A percentile compares a stretch with the other conserved stretches of the same genome.
These are phyloP conservation scores for Mycena kentingensis DNA, from an alignment of 768 basidiomycete species.

Conservation along the genomic window DNA sequence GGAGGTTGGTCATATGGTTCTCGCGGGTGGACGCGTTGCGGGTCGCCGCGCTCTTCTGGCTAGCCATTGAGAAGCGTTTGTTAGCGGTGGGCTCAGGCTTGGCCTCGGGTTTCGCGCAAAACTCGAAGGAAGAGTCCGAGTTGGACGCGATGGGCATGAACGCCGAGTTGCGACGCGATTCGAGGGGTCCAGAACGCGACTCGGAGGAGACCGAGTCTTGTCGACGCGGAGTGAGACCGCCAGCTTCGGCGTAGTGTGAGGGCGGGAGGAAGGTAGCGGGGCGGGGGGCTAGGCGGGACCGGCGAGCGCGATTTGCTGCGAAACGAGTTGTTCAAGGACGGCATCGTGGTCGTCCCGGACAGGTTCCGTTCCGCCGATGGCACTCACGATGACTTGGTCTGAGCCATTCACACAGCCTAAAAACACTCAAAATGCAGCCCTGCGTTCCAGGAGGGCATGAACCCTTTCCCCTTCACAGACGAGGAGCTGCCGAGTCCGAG, in stretches of 20 bases:
- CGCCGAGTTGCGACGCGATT: conserved; percentile 19
- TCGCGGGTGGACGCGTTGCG: conserved; percentile 29
- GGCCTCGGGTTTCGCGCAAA: conserved; percentile 12
- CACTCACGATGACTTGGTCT: too few species aligned
- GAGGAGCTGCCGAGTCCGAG: too few species aligned
- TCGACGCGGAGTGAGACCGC: conserved; percentile 33
- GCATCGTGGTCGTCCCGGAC: conserved; percentile 3
- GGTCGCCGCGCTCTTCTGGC: conserved; percentile 11
- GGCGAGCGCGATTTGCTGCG: conserved; percentile 47
- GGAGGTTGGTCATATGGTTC: conserved; percentile 54
- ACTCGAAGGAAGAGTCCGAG: conserved; percentile 37
- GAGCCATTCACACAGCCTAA: not conserved
- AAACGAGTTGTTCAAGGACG: conserved; percentile 22
- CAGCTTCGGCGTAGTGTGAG: conserved; percentile 58
- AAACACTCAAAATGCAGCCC: too few species aligned
- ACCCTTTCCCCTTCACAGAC: too few species aligned
- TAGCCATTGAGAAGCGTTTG: conserved; percentile 14
- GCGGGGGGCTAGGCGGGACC: conserved; percentile 33
- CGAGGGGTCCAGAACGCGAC: conserved; percentile 6
- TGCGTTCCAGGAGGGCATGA: too few species aligned
- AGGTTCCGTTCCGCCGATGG: not conserved
- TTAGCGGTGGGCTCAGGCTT: conserved; percentile 15
- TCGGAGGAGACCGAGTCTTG: conserved; percentile 16
- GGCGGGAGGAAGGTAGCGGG: conserved; percentile 52
- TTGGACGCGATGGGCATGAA: conserved; percentile 23